phyloP scores from a whole-genome alignment of 169 alveolate genomes.

The Plasmodium cynomolgi region DNA sequence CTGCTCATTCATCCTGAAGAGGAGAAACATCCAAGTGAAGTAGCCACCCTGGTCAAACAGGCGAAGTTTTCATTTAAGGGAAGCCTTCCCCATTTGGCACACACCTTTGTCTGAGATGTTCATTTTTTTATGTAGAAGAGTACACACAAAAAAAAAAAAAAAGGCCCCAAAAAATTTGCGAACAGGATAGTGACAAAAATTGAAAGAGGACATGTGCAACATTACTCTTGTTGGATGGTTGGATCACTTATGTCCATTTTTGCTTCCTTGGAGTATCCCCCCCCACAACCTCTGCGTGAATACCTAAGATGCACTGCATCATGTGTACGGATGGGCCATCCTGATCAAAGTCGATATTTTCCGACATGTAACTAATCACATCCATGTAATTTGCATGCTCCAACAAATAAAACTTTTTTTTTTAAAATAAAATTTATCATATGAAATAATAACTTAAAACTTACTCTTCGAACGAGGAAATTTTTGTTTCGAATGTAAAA shows the following conservation, averaged over 20 bases:
- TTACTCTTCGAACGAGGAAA: conserved; percentile 8
- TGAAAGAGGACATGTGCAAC: background rate
- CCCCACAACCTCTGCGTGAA: background rate
- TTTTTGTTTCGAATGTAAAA: conserved; percentile 15
- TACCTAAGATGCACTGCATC: conserved; percentile 9
- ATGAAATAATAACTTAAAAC: conserved; percentile 27
- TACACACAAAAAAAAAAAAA: conserved; percentile 7
- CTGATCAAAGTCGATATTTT: background rate
- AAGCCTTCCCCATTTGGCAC: background rate
- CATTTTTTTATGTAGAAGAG: background rate
- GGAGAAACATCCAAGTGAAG: conserved; percentile 11
- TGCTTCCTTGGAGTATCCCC: background rate
- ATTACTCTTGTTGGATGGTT: background rate
- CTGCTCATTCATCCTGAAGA: conserved; percentile 48
- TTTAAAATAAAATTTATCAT: conserved; percentile 25
- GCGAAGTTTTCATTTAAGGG: background rate
- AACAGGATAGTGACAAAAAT: background rate
- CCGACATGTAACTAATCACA: conserved; percentile 26
- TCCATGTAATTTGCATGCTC: conserved; percentile 27
- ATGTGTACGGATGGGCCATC: background rate
- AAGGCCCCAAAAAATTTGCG: background rate
- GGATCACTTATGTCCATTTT: background rate
- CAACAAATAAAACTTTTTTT: conserved; percentile 38
- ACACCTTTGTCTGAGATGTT: background rate
- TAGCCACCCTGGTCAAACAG: background rate